phyloP scores from a whole-genome alignment of 768 basidiomycete species.

The Trametes maxima region DNA sequence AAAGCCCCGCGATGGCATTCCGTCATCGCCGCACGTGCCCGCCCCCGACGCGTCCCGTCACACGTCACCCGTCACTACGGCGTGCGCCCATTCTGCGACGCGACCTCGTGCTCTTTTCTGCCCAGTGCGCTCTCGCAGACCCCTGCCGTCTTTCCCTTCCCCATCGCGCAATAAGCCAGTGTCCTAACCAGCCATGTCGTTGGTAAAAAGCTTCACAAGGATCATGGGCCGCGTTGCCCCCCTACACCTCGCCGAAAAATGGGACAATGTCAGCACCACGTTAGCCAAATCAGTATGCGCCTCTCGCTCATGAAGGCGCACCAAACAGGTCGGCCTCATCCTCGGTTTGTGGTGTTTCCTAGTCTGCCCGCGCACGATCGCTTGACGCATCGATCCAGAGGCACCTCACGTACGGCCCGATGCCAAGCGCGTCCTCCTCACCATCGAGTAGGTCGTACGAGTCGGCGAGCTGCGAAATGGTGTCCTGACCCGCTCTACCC shows the following conservation, averaged over 20 bases:
- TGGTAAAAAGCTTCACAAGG: constrained; percentile 56
- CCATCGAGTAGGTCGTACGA: constrained; percentile 43
- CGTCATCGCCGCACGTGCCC: constrained; percentile 18
- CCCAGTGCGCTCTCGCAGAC: neutral
- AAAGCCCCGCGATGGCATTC: neutral
- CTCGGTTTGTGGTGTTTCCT: constrained; percentile 30
- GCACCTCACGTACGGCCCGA: constrained; percentile 36
- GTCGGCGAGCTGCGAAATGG: too few relatives aligned
- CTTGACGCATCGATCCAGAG: constrained; percentile 31
- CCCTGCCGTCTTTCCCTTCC: neutral
- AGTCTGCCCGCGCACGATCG: constrained; percentile 14
- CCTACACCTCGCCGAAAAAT: constrained; percentile 79
- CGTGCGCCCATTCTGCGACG: neutral
- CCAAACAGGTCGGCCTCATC: constrained; percentile 33
- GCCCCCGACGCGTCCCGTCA: constrained; percentile 13
- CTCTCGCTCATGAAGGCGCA: constrained; percentile 4
- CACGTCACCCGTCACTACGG: constrained; percentile 1
- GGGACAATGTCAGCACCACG: constrained; percentile 83
- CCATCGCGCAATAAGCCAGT: neutral
- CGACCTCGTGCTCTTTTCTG: neutral
- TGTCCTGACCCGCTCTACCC: neutral
- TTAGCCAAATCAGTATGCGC: neutral
- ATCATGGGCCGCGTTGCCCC: constrained; percentile 89
- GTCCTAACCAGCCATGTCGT: constrained; percentile 23
- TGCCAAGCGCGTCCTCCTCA: constrained; percentile 40